phyloP scores from a whole-genome alignment of 2,329 filamentous ascomycete genomes.

The Phialophora tarda region DNA sequence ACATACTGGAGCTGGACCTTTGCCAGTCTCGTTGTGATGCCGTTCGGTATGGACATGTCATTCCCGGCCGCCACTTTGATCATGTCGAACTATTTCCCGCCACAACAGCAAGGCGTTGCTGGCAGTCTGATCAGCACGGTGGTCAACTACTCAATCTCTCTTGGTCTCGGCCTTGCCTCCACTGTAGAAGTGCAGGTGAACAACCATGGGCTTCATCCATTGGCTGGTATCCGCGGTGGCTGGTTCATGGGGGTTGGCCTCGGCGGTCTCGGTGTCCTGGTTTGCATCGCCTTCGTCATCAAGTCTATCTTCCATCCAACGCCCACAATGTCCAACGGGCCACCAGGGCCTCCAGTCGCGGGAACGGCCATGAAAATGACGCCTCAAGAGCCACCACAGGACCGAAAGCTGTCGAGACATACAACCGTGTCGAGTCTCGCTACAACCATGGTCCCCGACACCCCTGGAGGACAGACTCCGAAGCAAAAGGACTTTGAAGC shows the following conservation, averaged over 20 bases:
- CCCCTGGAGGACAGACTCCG: constrained; percentile 10
- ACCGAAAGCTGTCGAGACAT: constrained; percentile 15
- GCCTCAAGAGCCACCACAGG: constrained; percentile 7
- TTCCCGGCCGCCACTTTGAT: constrained; percentile 42
- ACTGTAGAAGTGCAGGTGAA: constrained; percentile 40
- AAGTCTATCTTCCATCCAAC: constrained; percentile 28
- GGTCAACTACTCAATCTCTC: constrained; percentile 41
- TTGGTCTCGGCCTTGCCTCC: constrained; percentile 40
- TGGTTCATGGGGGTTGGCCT: constrained; percentile 41
- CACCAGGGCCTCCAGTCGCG: constrained; percentile 13
- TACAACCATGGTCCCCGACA: constrained; percentile 31
- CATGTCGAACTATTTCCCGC: constrained; percentile 41
- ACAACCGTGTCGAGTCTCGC: constrained; percentile 24
- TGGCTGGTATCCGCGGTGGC: constrained; percentile 40
- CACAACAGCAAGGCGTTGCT: constrained; percentile 41
- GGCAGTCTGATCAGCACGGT: constrained; percentile 41
- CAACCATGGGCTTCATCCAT: constrained; percentile 31
- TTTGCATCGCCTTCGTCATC: constrained; percentile 32
- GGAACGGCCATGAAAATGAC: constrained; percentile 15
- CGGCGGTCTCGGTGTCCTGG: constrained; percentile 36
- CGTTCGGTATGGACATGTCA: constrained; percentile 48
- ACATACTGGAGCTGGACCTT: constrained; percentile 70
- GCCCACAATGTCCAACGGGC: constrained; percentile 19
- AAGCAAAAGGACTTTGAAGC: constrained; percentile 20
- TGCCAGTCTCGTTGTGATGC: constrained; percentile 62